A percentile compares a stretch with the other conserved stretches of the same genome.
Conservation (phyloP, 2,329 filamentous ascomycete genomes). For the Tricladium varicosporioides region DNA sequence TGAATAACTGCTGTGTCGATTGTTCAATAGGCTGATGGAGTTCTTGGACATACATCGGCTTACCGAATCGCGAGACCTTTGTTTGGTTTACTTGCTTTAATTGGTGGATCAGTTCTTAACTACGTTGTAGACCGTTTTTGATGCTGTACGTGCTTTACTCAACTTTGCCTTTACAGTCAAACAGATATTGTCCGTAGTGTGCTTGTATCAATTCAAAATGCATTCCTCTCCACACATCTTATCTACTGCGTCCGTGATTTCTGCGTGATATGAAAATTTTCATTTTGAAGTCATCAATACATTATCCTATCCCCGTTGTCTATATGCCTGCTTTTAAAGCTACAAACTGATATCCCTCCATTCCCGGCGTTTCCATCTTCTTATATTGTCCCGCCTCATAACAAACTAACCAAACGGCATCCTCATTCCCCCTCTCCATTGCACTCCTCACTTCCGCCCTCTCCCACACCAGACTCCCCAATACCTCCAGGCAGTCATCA, state of each 20-base stretch:
- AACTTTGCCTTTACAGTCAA: not conserved
- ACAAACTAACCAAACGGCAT: slow-evolving; percentile 73
- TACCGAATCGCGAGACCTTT: not conserved
- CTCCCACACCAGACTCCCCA: slow-evolving; percentile 49
- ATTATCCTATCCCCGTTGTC: not conserved
- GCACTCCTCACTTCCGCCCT: slow-evolving; percentile 51
- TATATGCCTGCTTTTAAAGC: not conserved
- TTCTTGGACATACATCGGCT: not conserved
- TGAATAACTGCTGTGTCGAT: not conserved
- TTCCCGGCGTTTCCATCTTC: slow-evolving; percentile 37
- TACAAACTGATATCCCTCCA: slow-evolving; percentile 42
- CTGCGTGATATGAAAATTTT: not conserved
- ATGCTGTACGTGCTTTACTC: not conserved
- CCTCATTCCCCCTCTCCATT: slow-evolving; percentile 64
- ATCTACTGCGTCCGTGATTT: not conserved
- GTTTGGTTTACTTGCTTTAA: not conserved
- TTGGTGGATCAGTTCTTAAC: not conserved
- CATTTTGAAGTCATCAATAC: not conserved
- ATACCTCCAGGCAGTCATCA: slow-evolving; percentile 65
- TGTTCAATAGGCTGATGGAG: not conserved
- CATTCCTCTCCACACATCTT: not conserved
- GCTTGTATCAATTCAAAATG: not conserved
- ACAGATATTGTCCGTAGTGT: not conserved
- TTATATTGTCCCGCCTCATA: slow-evolving; percentile 21
- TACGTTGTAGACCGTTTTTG: not conserved